Evolutionary conservation across 768 basidiomycete genomes (phyloP).

Genomic region (Auricularia auricula-judae): DNA sequence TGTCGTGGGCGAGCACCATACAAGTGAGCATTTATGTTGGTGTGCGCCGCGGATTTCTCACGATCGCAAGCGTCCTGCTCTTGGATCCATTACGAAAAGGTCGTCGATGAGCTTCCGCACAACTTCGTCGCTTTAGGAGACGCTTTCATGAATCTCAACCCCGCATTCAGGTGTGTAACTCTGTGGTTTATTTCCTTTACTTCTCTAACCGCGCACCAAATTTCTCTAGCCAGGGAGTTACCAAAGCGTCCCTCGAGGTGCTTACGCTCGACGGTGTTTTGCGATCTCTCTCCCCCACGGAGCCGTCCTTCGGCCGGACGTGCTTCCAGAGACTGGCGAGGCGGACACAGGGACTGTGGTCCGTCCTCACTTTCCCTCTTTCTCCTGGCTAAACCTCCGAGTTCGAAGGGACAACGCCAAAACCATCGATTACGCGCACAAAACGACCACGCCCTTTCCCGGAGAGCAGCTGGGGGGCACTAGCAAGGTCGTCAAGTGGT

Average conservation of each 20-base stretch:
- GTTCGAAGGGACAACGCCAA: not conserved
- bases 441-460: not conserved
- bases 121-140: constrained; percentile 28
- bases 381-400: not conserved
- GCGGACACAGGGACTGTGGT: not conserved
- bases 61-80: constrained; percentile 12
- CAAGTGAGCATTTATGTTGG: too few species aligned
- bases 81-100: constrained; percentile 18
- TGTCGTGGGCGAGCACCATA: too few species aligned
- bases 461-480: not conserved
- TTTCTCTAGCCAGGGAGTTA: not conserved
- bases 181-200: too few species aligned
- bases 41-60: too few species aligned
- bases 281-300: not conserved
- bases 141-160: constrained; percentile 19
- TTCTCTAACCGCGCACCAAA: not conserved
- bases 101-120: constrained; percentile 14
- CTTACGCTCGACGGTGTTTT: not conserved
- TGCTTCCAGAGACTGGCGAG: not conserved
- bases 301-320: not conserved
- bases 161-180: constrained; percentile 9
- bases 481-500: not conserved
- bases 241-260: not conserved
- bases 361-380: not conserved
- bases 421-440: not conserved